Evolutionary conservation across 2,329 filamentous ascomycete species (phyloP), one percentile per base, ranked within the genome.

Genomic region (Grosmannia serpens): DNA sequence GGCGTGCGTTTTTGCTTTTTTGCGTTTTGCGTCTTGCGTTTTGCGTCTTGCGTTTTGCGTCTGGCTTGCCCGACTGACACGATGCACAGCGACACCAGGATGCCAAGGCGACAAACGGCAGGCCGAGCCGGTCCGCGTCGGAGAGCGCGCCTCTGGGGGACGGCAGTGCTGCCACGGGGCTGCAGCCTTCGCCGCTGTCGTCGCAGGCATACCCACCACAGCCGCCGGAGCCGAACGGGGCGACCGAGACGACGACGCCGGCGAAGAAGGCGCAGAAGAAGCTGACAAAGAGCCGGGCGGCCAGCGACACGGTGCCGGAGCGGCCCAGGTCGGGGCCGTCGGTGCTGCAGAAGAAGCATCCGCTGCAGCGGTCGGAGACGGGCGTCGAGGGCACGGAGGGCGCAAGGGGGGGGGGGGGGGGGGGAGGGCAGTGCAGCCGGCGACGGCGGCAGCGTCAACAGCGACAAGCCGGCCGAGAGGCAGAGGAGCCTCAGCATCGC

Each of bases 271-370:
- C 69, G 53, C 71, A 69, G 41, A 71, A 70, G 56, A 76, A 76
- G 63, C 66, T 77, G 35, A 72, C 69, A 24, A 78, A 77, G 65
- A 68, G 62, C 56, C 70, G 73, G 29, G 69, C 67, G 29, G 72
- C 64, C 60, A 74, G 69, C 63, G 73, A 74, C 2, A 46, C 44
- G n/a, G 49, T 6, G 51, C 27, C 15, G 4, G 53, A 56, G 1
- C 53, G 22, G 10, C 24, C 44, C 10, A 61, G 57, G 33, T 50
- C 59, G 15, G 17, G 35, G 4, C 55, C 62, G 38, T 29, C 60
- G 0, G 60, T 61, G 10, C 35, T 62, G 20, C 61, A 62, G 51
- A 63, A 61, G 59, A 62, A 60, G 44, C 59, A 22, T 3, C 52
- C 57, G 7, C 13, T 33, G 29, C 35, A 15, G 13, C 35, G 35